Base-by-base conservation (phyloP, 306 rosid species). In the Hippophae tibetana region DNA sequence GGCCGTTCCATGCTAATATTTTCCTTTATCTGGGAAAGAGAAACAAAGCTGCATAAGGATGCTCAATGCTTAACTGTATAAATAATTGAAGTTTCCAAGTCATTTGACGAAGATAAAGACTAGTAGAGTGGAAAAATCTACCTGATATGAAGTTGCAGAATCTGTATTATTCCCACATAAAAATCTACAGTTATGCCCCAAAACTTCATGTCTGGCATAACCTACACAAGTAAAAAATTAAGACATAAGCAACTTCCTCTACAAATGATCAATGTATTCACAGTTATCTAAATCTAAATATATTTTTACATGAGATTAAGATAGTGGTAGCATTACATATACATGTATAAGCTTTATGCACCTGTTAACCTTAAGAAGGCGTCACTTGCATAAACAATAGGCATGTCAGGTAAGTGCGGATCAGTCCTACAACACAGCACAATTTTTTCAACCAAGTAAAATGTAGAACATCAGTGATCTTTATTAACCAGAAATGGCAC, bases 331-430 rank as follows among this genome's bases (percentile, higher is more conserved):
- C 67, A 50, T 42, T 49, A 13, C 14, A 12, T 6, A 12, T 5
- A 58, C 8, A 65, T 61, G 25, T 18, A 26, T 54, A 23, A 53
- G 45, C 27, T 56, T 54, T 58, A 27, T 44, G 63, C 56, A 92
- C 99, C 99, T 76, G 97, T 92, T 80, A 88, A 64, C 76, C 78
- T 80, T 70, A 88, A 72, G 86, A 92, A 92, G 66, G 87, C 95
- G 8, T 84, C 90, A 72, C 96, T 92, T 54, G 93, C 94, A 13
- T 88, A 92, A 54, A 92, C 97, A 74, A 92, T 80, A 52, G 97
- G 99, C 88, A 79, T 81, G 79, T 87, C 95, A 2, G 82, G 74
- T 76, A 88, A 78, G 78, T 75, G 77, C 0, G 84, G 88, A 78
- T 86, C 83, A 54, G 92, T 78, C 83, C 99, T 92, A 86, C 81